Conservation (phyloP, 2,329 filamentous ascomycete genomes). For the Elsinoe perseae region DNA sequence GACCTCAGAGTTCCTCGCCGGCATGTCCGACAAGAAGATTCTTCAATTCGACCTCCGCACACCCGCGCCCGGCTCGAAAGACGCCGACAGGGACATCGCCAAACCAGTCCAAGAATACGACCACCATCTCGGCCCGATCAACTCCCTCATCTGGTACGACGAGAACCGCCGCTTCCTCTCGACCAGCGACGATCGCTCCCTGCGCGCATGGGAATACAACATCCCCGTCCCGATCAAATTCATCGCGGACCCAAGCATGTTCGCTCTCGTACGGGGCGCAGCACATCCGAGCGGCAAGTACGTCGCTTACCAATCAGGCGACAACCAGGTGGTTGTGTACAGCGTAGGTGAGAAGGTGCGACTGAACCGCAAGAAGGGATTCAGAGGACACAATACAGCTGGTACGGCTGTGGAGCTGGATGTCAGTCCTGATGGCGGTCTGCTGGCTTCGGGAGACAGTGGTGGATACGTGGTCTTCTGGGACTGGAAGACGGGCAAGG, state of each 20-base stretch:
- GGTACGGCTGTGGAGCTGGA: slow-evolving; percentile 87
- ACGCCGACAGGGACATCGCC: slow-evolving; percentile 23
- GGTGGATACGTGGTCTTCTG: slow-evolving; percentile 90
- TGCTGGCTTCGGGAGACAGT: slow-evolving; percentile 78
- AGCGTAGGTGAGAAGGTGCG: slow-evolving; percentile 91
- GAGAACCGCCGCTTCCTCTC: slow-evolving; percentile 93
- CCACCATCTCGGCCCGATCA: slow-evolving; percentile 94
- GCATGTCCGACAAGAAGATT: slow-evolving; percentile 99
- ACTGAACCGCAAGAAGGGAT: slow-evolving; percentile 95
- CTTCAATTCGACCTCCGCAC: slow-evolving; percentile 88
- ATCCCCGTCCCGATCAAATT: slow-evolving; percentile 98
- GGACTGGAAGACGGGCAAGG: slow-evolving; percentile 99
- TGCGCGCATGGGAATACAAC: slow-evolving; percentile 96
- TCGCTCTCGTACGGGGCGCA: slow-evolving; percentile 79
- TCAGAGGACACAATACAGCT: slow-evolving; percentile 90
- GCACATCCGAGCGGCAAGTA: slow-evolving; percentile 87
- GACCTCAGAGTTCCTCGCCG: slow-evolving; percentile 84
- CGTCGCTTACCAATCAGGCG: slow-evolving; percentile 83
- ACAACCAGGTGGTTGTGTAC: slow-evolving; percentile 97
- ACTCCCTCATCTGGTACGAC: slow-evolving; percentile 95
- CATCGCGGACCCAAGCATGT: slow-evolving; percentile 90
- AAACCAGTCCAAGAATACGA: slow-evolving; percentile 94
- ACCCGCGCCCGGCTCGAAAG: slow-evolving; percentile 35
- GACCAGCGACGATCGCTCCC: slow-evolving; percentile 91
- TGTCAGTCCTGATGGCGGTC: slow-evolving; percentile 85